Conservation (phyloP, 2,329 filamentous ascomycete species). For the Xylaria sp. region DNA sequence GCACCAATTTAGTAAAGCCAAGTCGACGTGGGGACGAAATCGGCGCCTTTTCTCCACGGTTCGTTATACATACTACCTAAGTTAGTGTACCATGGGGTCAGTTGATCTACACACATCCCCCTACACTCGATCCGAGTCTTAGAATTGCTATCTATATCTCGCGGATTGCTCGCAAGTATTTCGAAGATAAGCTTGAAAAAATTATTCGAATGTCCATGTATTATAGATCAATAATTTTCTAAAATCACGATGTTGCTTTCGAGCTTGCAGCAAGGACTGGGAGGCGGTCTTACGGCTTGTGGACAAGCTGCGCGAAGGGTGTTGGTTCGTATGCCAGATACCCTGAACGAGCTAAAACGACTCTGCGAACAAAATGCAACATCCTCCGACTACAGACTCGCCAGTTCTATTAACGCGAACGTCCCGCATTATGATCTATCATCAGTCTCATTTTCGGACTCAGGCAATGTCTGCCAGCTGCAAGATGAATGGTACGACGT, state of each 20-base stretch:
- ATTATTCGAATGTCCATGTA: neutral
- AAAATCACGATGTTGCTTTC: neutral
- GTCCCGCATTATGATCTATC: slow-evolving; percentile 45
- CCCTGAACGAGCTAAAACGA: slow-evolving; percentile 32
- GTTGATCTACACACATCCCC: slow-evolving; percentile 3
- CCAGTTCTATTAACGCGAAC: slow-evolving; percentile 32
- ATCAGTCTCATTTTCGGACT: slow-evolving; percentile 41
- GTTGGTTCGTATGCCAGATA: slow-evolving; percentile 30
- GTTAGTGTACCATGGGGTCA: neutral
- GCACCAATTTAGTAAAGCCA: neutral
- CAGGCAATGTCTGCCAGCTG: slow-evolving; percentile 49
- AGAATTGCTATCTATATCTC: neutral
- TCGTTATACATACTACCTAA: neutral
- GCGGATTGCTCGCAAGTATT: neutral
- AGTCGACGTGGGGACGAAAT: neutral
- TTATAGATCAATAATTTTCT: neutral
- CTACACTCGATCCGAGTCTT: neutral
- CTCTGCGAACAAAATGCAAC: slow-evolving; percentile 23
- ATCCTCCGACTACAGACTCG: slow-evolving; percentile 29
- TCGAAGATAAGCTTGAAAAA: neutral
- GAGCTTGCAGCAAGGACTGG: neutral
- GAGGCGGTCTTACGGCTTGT: neutral
- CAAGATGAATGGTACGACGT: slow-evolving; percentile 72
- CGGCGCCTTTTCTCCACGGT: slow-evolving; percentile 6
- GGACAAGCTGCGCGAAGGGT: slow-evolving; percentile 17